Evolutionary conservation across 495 filamentous ascomycete species (phyloP), one percentile per base, ranked within the genome.

Genomic region (Lasiosphaeriaceae sp.): DNA sequence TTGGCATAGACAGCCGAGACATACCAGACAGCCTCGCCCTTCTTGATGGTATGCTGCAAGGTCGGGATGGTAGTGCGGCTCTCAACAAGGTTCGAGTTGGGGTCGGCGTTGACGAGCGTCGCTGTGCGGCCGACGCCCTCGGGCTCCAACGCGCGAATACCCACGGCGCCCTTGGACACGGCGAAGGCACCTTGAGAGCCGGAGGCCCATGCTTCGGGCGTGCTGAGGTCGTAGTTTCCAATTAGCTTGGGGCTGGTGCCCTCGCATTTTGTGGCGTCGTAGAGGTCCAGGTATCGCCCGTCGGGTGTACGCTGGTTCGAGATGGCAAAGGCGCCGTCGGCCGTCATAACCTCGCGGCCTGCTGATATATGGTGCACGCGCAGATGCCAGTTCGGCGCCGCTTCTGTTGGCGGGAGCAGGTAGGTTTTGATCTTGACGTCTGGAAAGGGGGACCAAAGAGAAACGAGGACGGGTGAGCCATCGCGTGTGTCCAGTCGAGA

Each of bases 21-120:
- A 55, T 78, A 83, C 77, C 77, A 81, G 34, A 70, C 72, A 24
- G 54, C 73, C 62, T 76, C 68, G 24, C 77, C 80, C 54, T 61
- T 66, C n/a, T 58, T 53, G 21, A 83, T 66, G 31, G 68, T 79
- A 41, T 75, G 69, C 69, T 79, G 77, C 61, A 91, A 63, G 16
- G 85, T 87, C 19, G 89, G 89, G 52, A 92, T 76, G 41, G 87
- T 74, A 0, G 86, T 89, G 50, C 88, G 70, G 34, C 83, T 81
- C 71, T 88, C 81, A 0, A 90, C 78, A 39, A 91, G 68, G 64
- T 91, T 91, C 35, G 85, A 85, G 66, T 93, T 91, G 1, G 88
- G 86, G 67, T 93, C 89, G 1, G 86, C 85, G 49, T 88, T 82
- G 31, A 90, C 83, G 49, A 87, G 72, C 50, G 72, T 80, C 1